These are phyloP conservation scores for Selenicereus undatus DNA, from an alignment of 148 eudicot species.

Conservation along the genomic window DNA sequence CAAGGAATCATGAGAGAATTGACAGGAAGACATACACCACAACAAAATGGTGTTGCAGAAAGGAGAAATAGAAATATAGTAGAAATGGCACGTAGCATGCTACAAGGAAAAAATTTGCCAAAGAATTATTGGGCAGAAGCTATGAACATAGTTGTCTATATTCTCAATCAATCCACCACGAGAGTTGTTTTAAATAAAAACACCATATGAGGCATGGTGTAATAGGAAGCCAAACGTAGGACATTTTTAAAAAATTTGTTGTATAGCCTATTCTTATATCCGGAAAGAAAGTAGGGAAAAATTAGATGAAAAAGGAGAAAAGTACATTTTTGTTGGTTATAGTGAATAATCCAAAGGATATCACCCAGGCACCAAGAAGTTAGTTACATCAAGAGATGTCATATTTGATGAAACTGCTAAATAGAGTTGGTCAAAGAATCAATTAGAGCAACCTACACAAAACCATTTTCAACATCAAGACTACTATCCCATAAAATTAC, in stretches of 20 bases:
- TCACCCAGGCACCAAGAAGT: background rate
- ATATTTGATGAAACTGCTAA: slow-evolving; percentile 8
- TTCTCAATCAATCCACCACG: background rate
- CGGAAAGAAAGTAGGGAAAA: background rate
- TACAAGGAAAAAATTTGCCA: background rate
- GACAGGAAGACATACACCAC: background rate
- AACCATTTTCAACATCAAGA: background rate
- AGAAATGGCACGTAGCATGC: slow-evolving; percentile 21
- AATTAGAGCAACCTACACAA: background rate
- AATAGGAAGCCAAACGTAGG: background rate
- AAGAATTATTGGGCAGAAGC: slow-evolving; percentile 12
- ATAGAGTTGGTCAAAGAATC: slow-evolving; percentile 7
- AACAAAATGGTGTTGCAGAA: slow-evolving; percentile 23
- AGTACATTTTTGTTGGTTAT: background rate
- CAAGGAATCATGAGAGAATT: slow-evolving; percentile 12
- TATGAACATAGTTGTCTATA: background rate
- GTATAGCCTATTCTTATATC: slow-evolving; percentile 7
- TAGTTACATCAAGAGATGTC: slow-evolving; percentile 18
- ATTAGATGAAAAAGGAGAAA: slow-evolving; percentile 14
- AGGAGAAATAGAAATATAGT: slow-evolving; percentile 6
- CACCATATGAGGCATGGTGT: slow-evolving; percentile 2
- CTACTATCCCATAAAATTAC: too few relatives aligned
- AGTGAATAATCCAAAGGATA: slow-evolving; percentile 17
- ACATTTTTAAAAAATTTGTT: slow-evolving; percentile 1
- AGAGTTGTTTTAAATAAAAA: background rate